Percentiles rank a stretch among this genome's conserved stretches.
phyloP scores from a whole-genome alignment of 345 rosid species.

The Carallia brachiata region DNA sequence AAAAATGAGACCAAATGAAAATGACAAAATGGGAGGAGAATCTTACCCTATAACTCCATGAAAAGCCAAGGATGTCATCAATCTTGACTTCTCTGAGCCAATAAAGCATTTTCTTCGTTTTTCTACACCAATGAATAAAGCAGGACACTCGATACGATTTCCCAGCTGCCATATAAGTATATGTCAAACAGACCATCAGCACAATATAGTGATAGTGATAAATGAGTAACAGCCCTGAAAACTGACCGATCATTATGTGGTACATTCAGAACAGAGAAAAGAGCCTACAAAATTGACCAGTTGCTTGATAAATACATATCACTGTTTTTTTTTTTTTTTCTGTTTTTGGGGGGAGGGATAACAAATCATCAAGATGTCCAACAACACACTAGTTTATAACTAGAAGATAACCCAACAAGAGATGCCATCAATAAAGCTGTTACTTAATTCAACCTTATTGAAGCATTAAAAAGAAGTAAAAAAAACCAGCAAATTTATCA shows the following conservation, averaged over 20 bases:
- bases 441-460: too few species aligned
- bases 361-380: too few species aligned
- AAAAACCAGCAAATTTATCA: background rate
- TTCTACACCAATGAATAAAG: slow-evolving; percentile 58
- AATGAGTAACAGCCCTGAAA: background rate
- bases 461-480: too few species aligned
- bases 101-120: slow-evolving; percentile 51
- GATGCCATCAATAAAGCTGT: too few species aligned
- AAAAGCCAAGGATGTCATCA: slow-evolving; percentile 49
- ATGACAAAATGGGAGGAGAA: slow-evolving; percentile 8
- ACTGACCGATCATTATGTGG: background rate
- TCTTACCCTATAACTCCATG: slow-evolving; percentile 61
- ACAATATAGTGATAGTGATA: background rate
- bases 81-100: slow-evolving; percentile 51
- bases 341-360: too few species aligned
- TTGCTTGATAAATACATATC: background rate
- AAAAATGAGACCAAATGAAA: slow-evolving; percentile 7
- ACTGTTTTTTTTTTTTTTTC: background rate
- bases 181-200: background rate
- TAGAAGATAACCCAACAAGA: too few species aligned
- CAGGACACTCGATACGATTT: slow-evolving; percentile 29
- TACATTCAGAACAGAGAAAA: background rate
- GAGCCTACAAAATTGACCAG: background rate
- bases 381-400: too few species aligned
- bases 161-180: slow-evolving; percentile 40